Evolutionary conservation across 495 filamentous ascomycete species (phyloP), one percentile per base, ranked within the genome.

Genomic region (Penicillium lagena): DNA sequence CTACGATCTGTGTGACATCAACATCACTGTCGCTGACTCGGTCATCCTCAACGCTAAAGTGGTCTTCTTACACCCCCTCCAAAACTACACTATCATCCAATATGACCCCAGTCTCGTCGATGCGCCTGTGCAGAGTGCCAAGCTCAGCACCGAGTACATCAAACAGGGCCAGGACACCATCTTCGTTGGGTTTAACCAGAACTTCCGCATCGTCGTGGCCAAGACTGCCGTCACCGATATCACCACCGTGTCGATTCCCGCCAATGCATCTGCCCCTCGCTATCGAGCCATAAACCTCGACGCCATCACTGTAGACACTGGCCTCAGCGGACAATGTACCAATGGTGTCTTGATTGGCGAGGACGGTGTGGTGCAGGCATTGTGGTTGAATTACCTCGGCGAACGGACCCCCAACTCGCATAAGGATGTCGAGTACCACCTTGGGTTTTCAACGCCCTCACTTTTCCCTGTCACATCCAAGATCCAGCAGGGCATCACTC

Each of bases 141-240:
- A 76, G 56, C 79, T 99, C 39, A 85, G 89, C 55, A 78, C 72
- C 12, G 77, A 89, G 44, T 77, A 77, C 47, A 89, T 97, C 60
- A 91, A 89, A 39, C 94, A 97, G 68, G 83, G 83, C 14, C 85
- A 89, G 31, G 84, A 90, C 35, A 96, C 90, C 0, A 89, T 93
- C 42, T 97, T 99, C 60, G 85, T 99, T 36, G 93, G 93, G 14
- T 95, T 94, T 73, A 99, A 99, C 56, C 85, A 95, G 49, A 97
- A 96, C 50, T 80, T 89, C 45, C 80, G 93, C 29, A 89, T 95
- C 15, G 90, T 96, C 10, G 87, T 97, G 46, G 87, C 90, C 6
- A 89, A 95, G 51, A 97, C 93, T 0, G 86, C 87, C 0, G 89
- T 99, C 28, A 97, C 94, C 9, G 93, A 99, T 64, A 95, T 97